phyloP scores from a whole-genome alignment of 305 asterid species.

The Solanum hybrid region DNA sequence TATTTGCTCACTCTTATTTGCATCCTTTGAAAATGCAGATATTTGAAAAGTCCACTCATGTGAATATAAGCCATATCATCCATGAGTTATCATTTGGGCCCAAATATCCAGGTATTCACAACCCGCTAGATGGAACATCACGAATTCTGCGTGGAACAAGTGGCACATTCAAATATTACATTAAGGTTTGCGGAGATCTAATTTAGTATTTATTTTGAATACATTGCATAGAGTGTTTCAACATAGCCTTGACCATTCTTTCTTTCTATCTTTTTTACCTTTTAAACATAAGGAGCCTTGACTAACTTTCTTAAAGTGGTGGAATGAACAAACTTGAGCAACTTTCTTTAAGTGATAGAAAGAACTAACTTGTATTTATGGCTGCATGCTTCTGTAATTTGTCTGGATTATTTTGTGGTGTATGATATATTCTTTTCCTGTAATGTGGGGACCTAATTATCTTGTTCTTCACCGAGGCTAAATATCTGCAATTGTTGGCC shows the following conservation, averaged over 20 bases:
- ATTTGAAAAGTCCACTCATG: slow-evolving; percentile 74
- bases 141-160: slow-evolving; percentile 76
- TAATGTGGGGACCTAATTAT: not conserved
- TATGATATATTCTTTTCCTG: not conserved
- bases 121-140: slow-evolving; percentile 84
- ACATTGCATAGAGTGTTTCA: not conserved
- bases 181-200: slow-evolving; percentile 50
- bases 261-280: not conserved
- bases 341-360: not conserved
- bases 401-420: not conserved
- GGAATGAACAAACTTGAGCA: not conserved
- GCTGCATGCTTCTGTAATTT: not conserved
- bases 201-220: not conserved
- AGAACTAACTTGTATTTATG: not conserved
- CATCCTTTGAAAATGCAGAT: slow-evolving; percentile 41
- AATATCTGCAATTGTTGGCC: not conserved
- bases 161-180: slow-evolving; percentile 96
- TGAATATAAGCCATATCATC: slow-evolving; percentile 88
- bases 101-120: slow-evolving; percentile 91
- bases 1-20: not conserved
- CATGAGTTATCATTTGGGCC: slow-evolving; percentile 95
- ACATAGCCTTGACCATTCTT: not conserved
- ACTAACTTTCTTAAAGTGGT: not conserved
- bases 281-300: not conserved
- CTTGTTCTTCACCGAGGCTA: not conserved